phyloP scores from a whole-genome alignment of 441 rosid species.

The Adansonia grandidieri region DNA sequence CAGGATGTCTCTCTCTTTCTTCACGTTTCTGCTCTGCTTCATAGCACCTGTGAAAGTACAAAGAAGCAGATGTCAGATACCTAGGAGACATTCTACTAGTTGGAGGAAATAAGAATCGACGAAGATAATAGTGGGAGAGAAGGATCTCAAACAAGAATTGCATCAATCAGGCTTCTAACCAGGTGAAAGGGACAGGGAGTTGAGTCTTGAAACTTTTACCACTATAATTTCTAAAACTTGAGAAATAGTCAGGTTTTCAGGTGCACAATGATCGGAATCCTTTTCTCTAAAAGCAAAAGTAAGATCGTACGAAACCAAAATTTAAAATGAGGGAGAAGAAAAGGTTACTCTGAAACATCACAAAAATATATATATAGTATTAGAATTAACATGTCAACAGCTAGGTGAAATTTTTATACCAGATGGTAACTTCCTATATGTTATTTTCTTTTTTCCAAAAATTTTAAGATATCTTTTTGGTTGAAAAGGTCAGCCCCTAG shows the following conservation, averaged over 20 bases:
- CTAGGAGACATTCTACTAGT: constrained; percentile 10
- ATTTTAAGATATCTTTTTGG: neutral
- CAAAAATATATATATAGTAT: neutral
- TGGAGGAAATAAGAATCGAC: neutral
- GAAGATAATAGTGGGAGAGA: neutral
- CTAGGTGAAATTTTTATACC: neutral
- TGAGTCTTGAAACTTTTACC: neutral
- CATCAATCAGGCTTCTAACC: neutral
- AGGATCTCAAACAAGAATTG: constrained; percentile 2
- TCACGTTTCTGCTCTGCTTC: constrained; percentile 90
- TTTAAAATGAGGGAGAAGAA: neutral
- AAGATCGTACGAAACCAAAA: neutral
- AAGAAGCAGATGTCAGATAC: constrained; percentile 27
- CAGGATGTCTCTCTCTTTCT: constrained; percentile 94
- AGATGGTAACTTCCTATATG: constrained; percentile 6
- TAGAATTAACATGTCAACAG: neutral
- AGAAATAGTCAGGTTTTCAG: neutral
- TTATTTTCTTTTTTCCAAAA: neutral
- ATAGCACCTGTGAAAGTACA: constrained; percentile 64
- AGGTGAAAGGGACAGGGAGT: neutral
- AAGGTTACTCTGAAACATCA: neutral
- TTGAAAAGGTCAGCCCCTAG: neutral
- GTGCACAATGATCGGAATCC: neutral
- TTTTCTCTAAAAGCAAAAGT: neutral
- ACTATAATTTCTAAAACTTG: neutral